phyloP scores from a whole-genome alignment of 345 rosid genomes.

The Schrenkiella parvula region DNA sequence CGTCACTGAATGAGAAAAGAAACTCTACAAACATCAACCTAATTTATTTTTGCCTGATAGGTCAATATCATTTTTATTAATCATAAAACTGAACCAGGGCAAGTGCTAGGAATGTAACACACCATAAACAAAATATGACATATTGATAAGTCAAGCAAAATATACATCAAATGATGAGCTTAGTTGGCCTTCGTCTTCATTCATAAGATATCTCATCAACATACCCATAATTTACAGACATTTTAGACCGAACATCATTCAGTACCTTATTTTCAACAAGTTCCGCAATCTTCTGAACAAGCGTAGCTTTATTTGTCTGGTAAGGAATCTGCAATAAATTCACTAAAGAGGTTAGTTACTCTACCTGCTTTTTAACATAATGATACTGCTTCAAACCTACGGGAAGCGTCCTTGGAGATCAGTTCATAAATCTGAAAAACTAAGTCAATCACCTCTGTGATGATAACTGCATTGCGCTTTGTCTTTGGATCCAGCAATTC shows the following conservation, averaged over 20 bases:
- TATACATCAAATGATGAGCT: neutral
- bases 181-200: neutral
- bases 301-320: constrained; percentile 85
- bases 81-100: neutral
- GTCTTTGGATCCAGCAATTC: constrained; percentile 77
- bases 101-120: neutral
- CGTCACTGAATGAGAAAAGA: neutral
- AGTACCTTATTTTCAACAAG: constrained; percentile 89
- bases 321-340: constrained; percentile 71
- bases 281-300: constrained; percentile 95
- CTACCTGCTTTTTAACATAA: neutral
- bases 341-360: constrained; percentile 18
- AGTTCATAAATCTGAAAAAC: neutral
- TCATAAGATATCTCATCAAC: neutral
- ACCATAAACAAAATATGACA: neutral
- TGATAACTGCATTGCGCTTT: constrained; percentile 69
- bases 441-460: constrained; percentile 65
- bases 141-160: neutral
- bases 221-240: constrained; percentile 2
- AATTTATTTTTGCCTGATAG: neutral
- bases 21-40: neutral
- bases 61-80: neutral
- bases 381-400: neutral
- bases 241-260: neutral
- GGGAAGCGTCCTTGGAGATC: constrained; percentile 2